Conservation (phyloP, 768 basidiomycete species). For the Sarcomyxa edulis region DNA sequence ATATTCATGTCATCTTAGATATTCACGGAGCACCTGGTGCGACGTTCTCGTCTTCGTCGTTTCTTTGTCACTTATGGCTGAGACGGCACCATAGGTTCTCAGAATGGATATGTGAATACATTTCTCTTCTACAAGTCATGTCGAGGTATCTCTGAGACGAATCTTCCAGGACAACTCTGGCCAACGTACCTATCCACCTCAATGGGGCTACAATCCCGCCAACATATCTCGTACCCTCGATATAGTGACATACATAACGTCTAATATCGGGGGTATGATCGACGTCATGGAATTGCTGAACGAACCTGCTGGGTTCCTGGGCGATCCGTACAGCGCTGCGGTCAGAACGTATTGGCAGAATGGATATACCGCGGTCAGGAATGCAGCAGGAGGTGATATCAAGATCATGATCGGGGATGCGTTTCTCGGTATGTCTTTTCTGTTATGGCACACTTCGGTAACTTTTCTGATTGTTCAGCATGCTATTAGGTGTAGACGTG, state of each 20-base stretch:
- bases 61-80: too few species aligned
- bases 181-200: slow-evolving; percentile 47
- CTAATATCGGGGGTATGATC: slow-evolving; percentile 49
- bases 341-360: slow-evolving; percentile 53
- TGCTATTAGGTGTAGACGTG: slow-evolving; percentile 9
- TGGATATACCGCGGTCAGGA: slow-evolving; percentile 54
- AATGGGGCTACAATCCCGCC: slow-evolving; percentile 51
- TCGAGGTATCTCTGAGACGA: too few species aligned
- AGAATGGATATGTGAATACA: slow-evolving; percentile 63
- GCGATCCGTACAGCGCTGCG: slow-evolving; percentile 32
- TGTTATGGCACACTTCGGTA: slow-evolving; percentile 49
- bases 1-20: slow-evolving; percentile 69
- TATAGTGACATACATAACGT: slow-evolving; percentile 48
- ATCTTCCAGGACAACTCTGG: slow-evolving; percentile 84
- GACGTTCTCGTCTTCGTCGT: background rate
- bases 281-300: slow-evolving; percentile 68
- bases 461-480: too few species aligned
- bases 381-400: slow-evolving; percentile 38
- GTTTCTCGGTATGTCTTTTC: too few species aligned
- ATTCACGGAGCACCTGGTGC: slow-evolving; percentile 66
- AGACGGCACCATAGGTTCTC: slow-evolving; percentile 22
- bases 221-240: slow-evolving; percentile 52
- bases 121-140: too few species aligned
- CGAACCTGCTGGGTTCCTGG: slow-evolving; percentile 56
- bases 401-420: slow-evolving; percentile 72